A percentile compares a stretch with the other conserved stretches of the same genome.
Evolutionary conservation across 306 rosid genomes (phyloP).

Genomic region (Psophocarpus tetragonolobus): DNA sequence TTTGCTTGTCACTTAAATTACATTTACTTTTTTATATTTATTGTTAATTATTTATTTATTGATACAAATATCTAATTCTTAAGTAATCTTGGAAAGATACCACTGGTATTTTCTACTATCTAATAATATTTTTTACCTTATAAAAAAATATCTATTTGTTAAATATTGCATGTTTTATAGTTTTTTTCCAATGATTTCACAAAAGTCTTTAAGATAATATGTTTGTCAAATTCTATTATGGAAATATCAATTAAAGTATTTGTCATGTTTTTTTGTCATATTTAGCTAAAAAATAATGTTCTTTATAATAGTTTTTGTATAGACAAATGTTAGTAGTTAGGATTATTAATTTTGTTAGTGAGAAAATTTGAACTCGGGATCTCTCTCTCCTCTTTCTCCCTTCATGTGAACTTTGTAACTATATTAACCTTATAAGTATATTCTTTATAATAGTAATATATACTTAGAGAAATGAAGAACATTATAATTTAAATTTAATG

Average conservation of each 20-base stretch:
- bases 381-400: too few species aligned
- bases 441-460: slow-evolving; percentile 5
- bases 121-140: too few species aligned
- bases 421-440: too few species aligned
- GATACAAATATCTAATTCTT: not conserved
- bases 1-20: not conserved
- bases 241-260: not conserved
- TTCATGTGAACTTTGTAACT: too few species aligned
- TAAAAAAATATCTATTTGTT: not conserved
- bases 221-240: not conserved
- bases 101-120: too few species aligned
- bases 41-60: not conserved
- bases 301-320: not conserved
- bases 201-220: slow-evolving; percentile 10
- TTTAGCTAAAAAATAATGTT: not conserved
- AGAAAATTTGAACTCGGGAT: too few species aligned
- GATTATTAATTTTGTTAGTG: too few species aligned
- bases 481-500: not conserved
- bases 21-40: not conserved
- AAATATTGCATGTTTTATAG: slow-evolving; percentile 21
- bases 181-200: slow-evolving; percentile 14
- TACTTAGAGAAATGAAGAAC: too few species aligned
- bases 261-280: not conserved
- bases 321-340: too few species aligned
- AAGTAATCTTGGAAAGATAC: too few species aligned